Evolutionary conservation across 129 eudicot genomes (phyloP), one percentile per base, ranked within the genome.

Genomic region (Saposhnikovia divaricata): DNA sequence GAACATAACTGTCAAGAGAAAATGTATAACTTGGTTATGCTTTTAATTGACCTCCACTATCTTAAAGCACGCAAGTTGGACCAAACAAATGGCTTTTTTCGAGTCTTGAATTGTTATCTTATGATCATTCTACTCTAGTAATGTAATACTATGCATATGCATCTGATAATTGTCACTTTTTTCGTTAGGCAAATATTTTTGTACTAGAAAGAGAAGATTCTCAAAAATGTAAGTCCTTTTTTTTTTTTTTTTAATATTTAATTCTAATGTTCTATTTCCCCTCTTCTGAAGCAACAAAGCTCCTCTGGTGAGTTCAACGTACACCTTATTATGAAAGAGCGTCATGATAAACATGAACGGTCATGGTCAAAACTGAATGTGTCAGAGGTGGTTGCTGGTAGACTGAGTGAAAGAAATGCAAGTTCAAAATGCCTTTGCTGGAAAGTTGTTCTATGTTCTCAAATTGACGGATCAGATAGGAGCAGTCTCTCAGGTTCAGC

Each of bases 331-430:
- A 83, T 92, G 93, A 81, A 83, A 25, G 86, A 89, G 83, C 89
- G 99, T 82, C 81, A 80, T 31, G 84, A 82, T 80, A 89, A 84
- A 70, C 93, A 83, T 80, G 89, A 88, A 84, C 78, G 77, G 50
- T 87, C 90, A 66, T 87, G 91, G 96, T 87, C 97, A 38, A 89
- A 86, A 83, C 85, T 93, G 74, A 89, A 92, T 77, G 93, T 91
- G 57, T 92, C 98, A 55, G 89, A 90, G 3, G 88, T 92, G 74
- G 88, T 90, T 55, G 93, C 93, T 39, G 80, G 87, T 66, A 84
- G 76, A 61, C 99, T 96, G 38, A 61, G 78, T 79, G 86, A 79
- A 76, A 92, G 84, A 75, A 83, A 89, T 81, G 83, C 85, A 43
- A 74, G 82, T 83, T 84, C 98, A 57, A 90, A 78, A 71, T 89